Evolutionary conservation across 2,329 filamentous ascomycete genomes (phyloP).

Genomic region (Alternaria ventricosa): DNA sequence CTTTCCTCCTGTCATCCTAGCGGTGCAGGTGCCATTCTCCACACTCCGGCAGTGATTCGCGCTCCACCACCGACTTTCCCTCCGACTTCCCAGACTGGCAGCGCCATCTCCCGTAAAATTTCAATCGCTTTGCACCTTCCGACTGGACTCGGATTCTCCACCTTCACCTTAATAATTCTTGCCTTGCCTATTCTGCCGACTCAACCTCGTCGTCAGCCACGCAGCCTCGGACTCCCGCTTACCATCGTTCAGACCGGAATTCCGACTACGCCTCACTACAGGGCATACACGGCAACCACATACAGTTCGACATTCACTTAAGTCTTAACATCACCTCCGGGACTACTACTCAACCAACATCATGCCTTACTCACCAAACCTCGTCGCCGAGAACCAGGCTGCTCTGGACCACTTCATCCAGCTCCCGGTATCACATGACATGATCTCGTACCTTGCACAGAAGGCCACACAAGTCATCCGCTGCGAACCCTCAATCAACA

Average conservation of each 20-base stretch:
- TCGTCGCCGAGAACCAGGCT: constrained; percentile 66
- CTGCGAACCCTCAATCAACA: constrained; percentile 67
- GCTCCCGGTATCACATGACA: constrained; percentile 73
- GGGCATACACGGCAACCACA: constrained; percentile 33
- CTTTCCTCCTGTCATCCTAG: constrained; percentile 34
- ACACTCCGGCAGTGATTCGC: constrained; percentile 35
- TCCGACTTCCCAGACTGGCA: constrained; percentile 35
- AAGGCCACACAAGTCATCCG: constrained; percentile 80
- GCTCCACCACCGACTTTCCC: constrained; percentile 23
- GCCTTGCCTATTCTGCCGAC: constrained; percentile 21
- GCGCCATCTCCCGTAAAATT: constrained; percentile 29
- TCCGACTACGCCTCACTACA: constrained; percentile 33
- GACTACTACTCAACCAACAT: constrained; percentile 23
- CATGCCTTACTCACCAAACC: constrained; percentile 56
- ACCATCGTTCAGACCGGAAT: constrained; percentile 41
- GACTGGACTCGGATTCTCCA: constrained; percentile 32
- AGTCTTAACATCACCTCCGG: constrained; percentile 19
- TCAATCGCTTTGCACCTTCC: constrained; percentile 20
- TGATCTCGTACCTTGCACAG: constrained; percentile 78
- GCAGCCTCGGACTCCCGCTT: constrained; percentile 44
- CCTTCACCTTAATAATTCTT: constrained; percentile 37
- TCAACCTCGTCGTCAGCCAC: constrained; percentile 43
- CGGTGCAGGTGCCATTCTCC: constrained; percentile 36
- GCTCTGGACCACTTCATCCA: constrained; percentile 84
- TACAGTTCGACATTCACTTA: constrained; percentile 20